Evolutionary conservation across 179 eudicot genomes (phyloP), one percentile per base, ranked within the genome.

Genomic region (Corrigiola litoralis): DNA sequence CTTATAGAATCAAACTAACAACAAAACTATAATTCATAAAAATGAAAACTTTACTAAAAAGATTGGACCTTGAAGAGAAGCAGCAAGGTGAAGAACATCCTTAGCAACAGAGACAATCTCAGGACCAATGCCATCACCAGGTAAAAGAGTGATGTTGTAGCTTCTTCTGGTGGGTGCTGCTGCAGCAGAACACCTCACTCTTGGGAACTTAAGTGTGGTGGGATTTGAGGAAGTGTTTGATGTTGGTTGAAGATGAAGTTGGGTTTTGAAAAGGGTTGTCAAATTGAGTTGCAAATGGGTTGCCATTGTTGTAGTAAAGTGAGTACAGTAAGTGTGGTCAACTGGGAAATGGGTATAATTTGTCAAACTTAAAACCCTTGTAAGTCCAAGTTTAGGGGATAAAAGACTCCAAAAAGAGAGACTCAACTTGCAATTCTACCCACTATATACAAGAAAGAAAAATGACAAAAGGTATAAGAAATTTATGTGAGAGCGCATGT

Each of bases 41-140:
- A 25, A 5, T n/a, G 13, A 24, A 6, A 54, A 4, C 37, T 18
- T 29, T 13, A 54, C 0, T 31, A n/a, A n/a, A 60, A 38, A 38
- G 9, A 1, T 1, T 2, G 23, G 56, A 92, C 96, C 95, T 84
- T 92, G 78, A 5, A 84, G 66, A 24, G 90, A 84, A 44, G 84
- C 94, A 42, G 84, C 84, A 40, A 86, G 79, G 6, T 76, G 47
- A 54, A 94, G 97, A 38, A 86, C 95, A 63, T 78, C 72, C 64
- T 81, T 87, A 66, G 99, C 87, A 55, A 90, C 90, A 44, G 97
- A 84, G 54, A 94, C 72, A 58, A 90, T 87, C 71, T 94, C 97
- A 33, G 99, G 99, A 54, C 99, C 99, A 49, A 94, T 90, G 58
- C 99, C 99, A 65, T 94, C 97, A 7, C 97, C 99, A 37, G 97